Evolutionary conservation across 2,329 filamentous ascomycete species (phyloP), one percentile per base, ranked within the genome.

Genomic region (Coniochaeta sp.): DNA sequence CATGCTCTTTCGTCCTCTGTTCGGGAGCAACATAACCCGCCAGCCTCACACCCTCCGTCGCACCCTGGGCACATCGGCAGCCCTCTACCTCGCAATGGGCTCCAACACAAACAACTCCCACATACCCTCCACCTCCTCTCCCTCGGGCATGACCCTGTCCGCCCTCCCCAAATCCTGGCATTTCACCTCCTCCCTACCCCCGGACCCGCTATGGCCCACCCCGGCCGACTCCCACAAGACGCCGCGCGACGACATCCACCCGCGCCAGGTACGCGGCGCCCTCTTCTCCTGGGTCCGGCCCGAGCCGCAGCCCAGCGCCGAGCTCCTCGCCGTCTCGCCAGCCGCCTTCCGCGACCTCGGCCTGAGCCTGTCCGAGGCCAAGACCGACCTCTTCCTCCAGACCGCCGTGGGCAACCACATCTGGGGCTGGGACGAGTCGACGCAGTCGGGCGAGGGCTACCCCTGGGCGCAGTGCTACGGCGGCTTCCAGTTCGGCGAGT

Each of bases 391-490:
- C 12, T 97, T 98, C 72, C 82, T 84, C 63, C 81, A 89, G 62
- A 80, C 91, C 0, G 89, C 96, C 7, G 86, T 90, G 0, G 95
- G 95, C 2, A 96, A 95, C 71, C 87, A 86, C 69, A 82, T 97
- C 16, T 84, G 89, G 60, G 93, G 92, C 57, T 90, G 89, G 84
- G 83, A 91, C 30, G 26, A 56, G 54, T 17, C 86, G 61, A 63
- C 61, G 6, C 57, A 62, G 9, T 62, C 64, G 19, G 64, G 64
- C 9, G 63, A 63, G 22, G 86, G 95, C 50, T 99, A 99, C 72
- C 93, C 95, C 0, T 99, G 95, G 95, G 93, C 95, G 34, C 95
- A 99, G 75, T 98, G 95, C 76, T 99, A 99, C 72, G 95, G 95
- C 60, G 93, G 93, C 60, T 86, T 83, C 69, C 81, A 87, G 70